Conservation (phyloP, 495 filamentous ascomycete species). For the Podospora australis region DNA sequence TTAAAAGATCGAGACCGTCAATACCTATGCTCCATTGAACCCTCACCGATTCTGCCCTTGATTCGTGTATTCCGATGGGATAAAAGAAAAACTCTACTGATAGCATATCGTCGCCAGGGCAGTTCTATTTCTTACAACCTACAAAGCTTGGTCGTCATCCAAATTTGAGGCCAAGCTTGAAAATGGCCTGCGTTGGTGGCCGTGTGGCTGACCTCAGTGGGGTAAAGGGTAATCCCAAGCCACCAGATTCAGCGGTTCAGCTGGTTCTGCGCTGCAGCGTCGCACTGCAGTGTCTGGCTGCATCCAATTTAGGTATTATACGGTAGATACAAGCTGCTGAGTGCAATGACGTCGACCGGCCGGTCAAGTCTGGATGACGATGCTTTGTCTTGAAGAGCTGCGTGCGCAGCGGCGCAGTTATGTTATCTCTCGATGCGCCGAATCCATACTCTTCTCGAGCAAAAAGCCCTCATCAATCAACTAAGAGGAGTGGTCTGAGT, state of each 20-base stretch:
- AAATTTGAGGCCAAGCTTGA: too few relatives aligned
- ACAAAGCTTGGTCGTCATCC: too few relatives aligned
- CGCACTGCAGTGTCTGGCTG: not conserved
- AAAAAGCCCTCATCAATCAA: not conserved
- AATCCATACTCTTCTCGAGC: not conserved
- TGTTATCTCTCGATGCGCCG: not conserved
- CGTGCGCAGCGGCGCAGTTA: not conserved
- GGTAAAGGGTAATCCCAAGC: not conserved
- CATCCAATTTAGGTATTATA: not conserved
- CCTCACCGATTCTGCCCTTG: too few relatives aligned
- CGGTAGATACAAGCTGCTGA: not conserved
- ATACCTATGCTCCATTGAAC: too few relatives aligned
- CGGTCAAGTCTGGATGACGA: slow-evolving; percentile 2
- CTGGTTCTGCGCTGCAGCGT: too few relatives aligned
- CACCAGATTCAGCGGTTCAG: not conserved
- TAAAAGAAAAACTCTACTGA: too few relatives aligned
- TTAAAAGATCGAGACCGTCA: too few relatives aligned
- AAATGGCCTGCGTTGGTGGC: too few relatives aligned
- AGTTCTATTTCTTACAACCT: too few relatives aligned
- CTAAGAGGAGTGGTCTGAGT: not conserved
- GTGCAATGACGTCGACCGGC: slow-evolving; percentile 3
- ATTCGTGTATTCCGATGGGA: too few relatives aligned
- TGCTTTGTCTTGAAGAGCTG: not conserved
- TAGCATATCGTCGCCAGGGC: too few relatives aligned
- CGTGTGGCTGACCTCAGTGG: not conserved